Evolutionary conservation across 306 rosid species (phyloP), one percentile per base, ranked within the genome.

Genomic region (Betula pendula): DNA sequence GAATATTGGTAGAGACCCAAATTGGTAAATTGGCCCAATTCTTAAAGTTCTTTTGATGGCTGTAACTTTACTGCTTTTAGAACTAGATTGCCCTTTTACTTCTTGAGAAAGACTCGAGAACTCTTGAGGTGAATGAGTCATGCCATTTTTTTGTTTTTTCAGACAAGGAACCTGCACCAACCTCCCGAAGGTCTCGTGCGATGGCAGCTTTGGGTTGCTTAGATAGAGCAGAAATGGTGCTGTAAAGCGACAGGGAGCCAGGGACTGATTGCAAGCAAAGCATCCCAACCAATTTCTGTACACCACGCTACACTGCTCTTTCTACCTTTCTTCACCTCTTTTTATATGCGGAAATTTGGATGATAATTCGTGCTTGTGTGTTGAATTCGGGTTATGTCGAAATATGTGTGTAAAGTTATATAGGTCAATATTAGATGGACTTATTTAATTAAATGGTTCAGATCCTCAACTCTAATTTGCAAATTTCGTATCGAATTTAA

Each of bases 171-270:
- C 53, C 48, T 63, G 60, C 27, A 82, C 85, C 88, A 77, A 84
- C 63, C 72, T 43, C 65, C 25, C 31, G 80, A 62, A 77, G 89
- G 73, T 55, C 77, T 74, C 35, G 81, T 90, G 86, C 33, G 82
- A 65, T 85, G 84, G 89, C 92, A 91, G 93, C 93, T 83, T 89
- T 87, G 87, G 78, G 74, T 91, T 90, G 93, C 91, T 89, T 89
- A 76, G 88, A 86, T 78, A 74, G 73, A 71, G 80, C 55, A 84
- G 25, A 78, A 82, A 72, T 59, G 24, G 66, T 74, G 87, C 77
- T 50, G 72, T 70, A 77, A 68, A 84, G 89, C 78, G 81, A 81
- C 72, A 14, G 73, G 49, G 75, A 79, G 81, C 79, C 72, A 14
- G 73, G 49, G 75, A 79, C 85, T 85, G 84, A 60, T 65, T 77